Evolutionary conservation across 257 asterid genomes (phyloP), one percentile per base, ranked within the genome.

Genomic region (Eustoma russellianum): DNA sequence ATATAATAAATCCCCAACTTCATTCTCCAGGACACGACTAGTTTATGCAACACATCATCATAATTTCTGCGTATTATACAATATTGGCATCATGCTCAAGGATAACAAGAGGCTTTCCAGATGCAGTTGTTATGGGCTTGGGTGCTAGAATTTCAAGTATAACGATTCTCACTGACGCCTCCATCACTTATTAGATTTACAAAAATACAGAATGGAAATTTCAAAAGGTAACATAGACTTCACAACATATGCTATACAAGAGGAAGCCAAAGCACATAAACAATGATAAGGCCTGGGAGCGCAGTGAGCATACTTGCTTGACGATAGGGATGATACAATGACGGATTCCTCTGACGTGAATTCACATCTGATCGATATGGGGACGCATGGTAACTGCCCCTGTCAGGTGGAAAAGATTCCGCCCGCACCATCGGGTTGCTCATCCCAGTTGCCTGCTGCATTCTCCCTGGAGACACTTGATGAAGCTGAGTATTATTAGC

Each of bases 291-390:
- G 16, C 10, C 15, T 44, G 52, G 33, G 52, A 34, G 59, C 16
- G 5, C 46, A 17, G 46, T 11, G 50, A 61, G 6, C 41, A 24
- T 62, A 62, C 66, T 62, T 62, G 66, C 33, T 41, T 62, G 53
- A 52, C 35, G 34, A 53, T 62, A 45, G 5, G 53, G 47, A 15
- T 33, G 66, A 61, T 51, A 41, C 9, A 5, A 16, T 34, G 48
- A 9, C 50, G 56, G 38, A 49, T 38, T 45, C 13, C 13, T 8
- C 16, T 30, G 8, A 28, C 24, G 53, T 13, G 46, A 19, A 48
- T 9, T 52, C 33, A 30, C 58, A 50, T 61, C 59, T 51, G 52
- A 51, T 3, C 16, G 58, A 53, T 35, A 24, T 16, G 13, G 53
- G 6, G 47, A 47, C n/a, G 46, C 66, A 33, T 13, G 45, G 52